phyloP scores from a whole-genome alignment of 1,139 yeast genomes.

The Saccharomycopsis hybrid region DNA sequence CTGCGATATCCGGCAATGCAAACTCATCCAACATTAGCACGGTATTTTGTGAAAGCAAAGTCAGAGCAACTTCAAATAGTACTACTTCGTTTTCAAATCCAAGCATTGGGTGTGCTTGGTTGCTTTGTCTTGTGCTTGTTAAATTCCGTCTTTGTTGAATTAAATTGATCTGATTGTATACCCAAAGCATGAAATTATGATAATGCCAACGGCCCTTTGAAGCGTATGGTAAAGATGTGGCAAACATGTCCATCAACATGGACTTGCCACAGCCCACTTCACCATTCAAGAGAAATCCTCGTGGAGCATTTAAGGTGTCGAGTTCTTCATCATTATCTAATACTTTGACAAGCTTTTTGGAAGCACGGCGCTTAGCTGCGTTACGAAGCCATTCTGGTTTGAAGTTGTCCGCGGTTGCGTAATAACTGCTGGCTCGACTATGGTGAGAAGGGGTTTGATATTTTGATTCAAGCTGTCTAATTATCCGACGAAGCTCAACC shows the following conservation, averaged over 20 bases:
- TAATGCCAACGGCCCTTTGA: constrained; percentile 70
- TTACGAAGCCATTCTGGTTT: constrained; percentile 11
- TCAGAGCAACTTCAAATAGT: constrained; percentile 60
- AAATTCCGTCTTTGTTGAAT: constrained; percentile 40
- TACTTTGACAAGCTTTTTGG: constrained; percentile 37
- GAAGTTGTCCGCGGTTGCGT: neutral
- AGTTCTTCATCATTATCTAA: constrained; percentile 62
- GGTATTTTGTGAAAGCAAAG: constrained; percentile 53
- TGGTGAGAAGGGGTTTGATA: constrained; percentile 5
- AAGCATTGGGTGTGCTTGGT: constrained; percentile 27
- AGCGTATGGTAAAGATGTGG: constrained; percentile 53
- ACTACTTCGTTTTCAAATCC: constrained; percentile 58
- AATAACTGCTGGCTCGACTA: no score
- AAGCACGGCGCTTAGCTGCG: constrained; percentile 20
- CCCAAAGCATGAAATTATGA: constrained; percentile 63
- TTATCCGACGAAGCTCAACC: constrained; percentile 40
- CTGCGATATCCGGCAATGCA: constrained; percentile 67
- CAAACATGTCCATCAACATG: constrained; percentile 68
- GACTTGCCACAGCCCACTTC: constrained; percentile 77
- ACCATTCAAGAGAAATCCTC: constrained; percentile 60
- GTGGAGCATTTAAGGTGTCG: constrained; percentile 46
- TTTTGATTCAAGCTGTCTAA: constrained; percentile 39
- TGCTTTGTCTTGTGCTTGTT: constrained; percentile 27
- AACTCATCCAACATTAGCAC: constrained; percentile 64
- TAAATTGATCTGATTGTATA: constrained; percentile 53